Evolutionary conservation across 78 protist species (phyloP).

Genomic region (Guillardia theta): DNA sequence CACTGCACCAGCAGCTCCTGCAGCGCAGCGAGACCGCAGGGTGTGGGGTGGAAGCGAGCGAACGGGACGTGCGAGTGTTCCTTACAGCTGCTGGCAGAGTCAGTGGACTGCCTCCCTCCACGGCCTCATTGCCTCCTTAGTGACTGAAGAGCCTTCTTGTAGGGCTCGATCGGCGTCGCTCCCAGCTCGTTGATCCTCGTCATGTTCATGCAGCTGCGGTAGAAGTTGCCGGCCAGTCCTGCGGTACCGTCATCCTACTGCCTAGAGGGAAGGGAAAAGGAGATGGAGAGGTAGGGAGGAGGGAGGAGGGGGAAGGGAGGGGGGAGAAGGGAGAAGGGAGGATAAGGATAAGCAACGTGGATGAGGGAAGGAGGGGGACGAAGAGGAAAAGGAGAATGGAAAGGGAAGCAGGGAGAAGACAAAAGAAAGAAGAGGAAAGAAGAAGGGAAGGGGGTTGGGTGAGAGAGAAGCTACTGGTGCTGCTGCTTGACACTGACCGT

Average conservation of each 20-base stretch:
- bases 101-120: no score
- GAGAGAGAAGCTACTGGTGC: not conserved
- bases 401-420: not conserved
- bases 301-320: not conserved
- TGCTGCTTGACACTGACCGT: no score
- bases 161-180: not conserved
- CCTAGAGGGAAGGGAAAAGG: not conserved
- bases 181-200: not conserved
- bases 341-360: not conserved
- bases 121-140: no score
- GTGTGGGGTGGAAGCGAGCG: not conserved
- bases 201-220: slow-evolving; percentile 19
- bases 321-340: not conserved
- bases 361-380: not conserved
- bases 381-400: not conserved
- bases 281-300: not conserved
- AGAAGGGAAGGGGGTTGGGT: not conserved
- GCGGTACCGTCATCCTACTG: not conserved
- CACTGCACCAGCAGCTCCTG: not conserved
- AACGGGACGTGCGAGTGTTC: no score
- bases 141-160: no score
- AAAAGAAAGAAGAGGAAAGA: not conserved
- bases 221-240: not conserved
- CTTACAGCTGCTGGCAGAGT: no score
- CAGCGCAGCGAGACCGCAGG: not conserved